These are phyloP conservation scores for Xylaria hypoxylon DNA, from an alignment of 2,329 filamentous ascomycete genomes.

Conservation along the genomic window DNA sequence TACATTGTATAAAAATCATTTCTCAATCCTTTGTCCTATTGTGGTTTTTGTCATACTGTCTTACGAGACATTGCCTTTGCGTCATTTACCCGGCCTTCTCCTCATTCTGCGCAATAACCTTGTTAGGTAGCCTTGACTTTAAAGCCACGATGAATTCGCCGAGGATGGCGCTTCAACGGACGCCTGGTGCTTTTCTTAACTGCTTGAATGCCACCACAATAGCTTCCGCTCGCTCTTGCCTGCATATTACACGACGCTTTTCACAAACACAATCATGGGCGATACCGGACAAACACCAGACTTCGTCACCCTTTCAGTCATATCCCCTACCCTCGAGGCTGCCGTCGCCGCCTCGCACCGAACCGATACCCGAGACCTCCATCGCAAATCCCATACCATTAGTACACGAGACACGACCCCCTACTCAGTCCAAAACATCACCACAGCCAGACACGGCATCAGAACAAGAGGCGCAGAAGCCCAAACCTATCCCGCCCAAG, in stretches of 20 bases:
- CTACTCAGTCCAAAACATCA: conserved; percentile 41
- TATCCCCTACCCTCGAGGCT: conserved; percentile 61
- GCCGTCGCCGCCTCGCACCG: conserved; percentile 56
- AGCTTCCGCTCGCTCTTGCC: conserved; percentile 55
- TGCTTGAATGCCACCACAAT: conserved; percentile 53
- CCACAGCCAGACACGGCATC: conserved; percentile 55
- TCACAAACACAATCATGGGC: conserved; percentile 51
- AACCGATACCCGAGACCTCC: conserved; percentile 60
- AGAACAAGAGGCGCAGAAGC: conserved; percentile 76
- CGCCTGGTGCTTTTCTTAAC: conserved; percentile 45
- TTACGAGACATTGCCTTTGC: conserved; percentile 9
- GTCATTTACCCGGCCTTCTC: conserved; percentile 16
- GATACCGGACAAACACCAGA: conserved; percentile 46
- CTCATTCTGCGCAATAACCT: conserved; percentile 19
- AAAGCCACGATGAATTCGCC: conserved; percentile 57
- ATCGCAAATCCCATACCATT: conserved; percentile 62
- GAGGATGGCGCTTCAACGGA: conserved; percentile 51
- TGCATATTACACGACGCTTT: conserved; percentile 57
- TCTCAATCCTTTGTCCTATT: neutral
- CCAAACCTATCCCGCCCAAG: conserved; percentile 68
- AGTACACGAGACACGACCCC: conserved; percentile 65
- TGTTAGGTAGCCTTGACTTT: conserved; percentile 14
- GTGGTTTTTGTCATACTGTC: neutral
- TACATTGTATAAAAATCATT: neutral
- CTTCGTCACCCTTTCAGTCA: conserved; percentile 60